Base-by-base conservation (phyloP, 129 eudicot genomes). In the Silybum marianum region DNA sequence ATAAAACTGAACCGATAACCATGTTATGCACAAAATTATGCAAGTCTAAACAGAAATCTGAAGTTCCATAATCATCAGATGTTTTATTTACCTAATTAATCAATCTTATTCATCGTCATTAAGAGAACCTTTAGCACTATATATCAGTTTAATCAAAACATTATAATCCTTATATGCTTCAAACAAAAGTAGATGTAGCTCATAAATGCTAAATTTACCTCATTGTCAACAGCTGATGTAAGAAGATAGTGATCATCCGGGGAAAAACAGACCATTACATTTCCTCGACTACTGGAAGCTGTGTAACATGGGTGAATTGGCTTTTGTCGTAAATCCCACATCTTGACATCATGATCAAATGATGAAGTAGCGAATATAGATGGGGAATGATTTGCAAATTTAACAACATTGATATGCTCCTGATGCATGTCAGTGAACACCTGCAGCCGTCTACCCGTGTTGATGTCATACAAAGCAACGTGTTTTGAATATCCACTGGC, bases 211-310 rank as follows among this genome's bases (percentile, higher is more conserved):
- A 21, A 73, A 14, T 54, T 81, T 85, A 94, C 98, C 98, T 95
- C 98, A 72, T 95, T 95, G 80, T 95, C 99, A 86, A 95, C 91
- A 48, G 99, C 95, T 51, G 99, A 95, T 19, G 85, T 97, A 75
- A 95, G 98, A 83, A 95, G 93, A 85, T 91, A 95, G 74, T 92
- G 93, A 83, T 95, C 99, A 69, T 95, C 99, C 0, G 95, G 99
- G 30, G 99, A 95, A 83, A 95, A 95, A 86, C 98, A 95, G 54
- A 89, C 98, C 97, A 95, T 95, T 28, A 95, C 98, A 78, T 95
- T 95, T 81, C 98, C 98, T 68, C 90, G 87, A 62, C 85, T 87
- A 81, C 98, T 95, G 36, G 96, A 84, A 24, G 91, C 88, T n/a
- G 94, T 86, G 78, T 92, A 95, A 86, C 98, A 95, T 40, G 98